phyloP scores from a whole-genome alignment of 768 basidiomycete species.

The Lactifluus pinguis region DNA sequence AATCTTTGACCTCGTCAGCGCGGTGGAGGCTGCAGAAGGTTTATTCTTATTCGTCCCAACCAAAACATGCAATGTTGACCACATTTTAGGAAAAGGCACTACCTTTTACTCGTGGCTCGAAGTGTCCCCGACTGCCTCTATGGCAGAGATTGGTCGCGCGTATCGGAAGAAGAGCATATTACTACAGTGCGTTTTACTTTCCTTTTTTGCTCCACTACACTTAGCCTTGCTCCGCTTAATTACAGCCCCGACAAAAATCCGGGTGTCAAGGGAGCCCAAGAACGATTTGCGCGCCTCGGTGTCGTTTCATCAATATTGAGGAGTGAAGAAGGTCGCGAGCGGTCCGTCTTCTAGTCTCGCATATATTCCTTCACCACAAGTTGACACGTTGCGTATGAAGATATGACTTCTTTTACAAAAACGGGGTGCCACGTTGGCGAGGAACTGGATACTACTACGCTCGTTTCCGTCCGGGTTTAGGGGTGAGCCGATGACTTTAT shows the following conservation, averaged over 20 bases:
- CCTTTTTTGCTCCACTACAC: not conserved
- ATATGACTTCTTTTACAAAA: slow-evolving; percentile 94
- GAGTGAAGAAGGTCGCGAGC: slow-evolving; percentile 61
- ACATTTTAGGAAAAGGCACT: slow-evolving; percentile 62
- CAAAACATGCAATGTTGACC: not conserved
- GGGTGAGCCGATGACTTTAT: slow-evolving; percentile 32
- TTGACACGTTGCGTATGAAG: slow-evolving; percentile 29
- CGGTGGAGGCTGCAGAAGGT: slow-evolving; percentile 75
- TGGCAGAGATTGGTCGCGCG: slow-evolving; percentile 74
- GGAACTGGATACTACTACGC: slow-evolving; percentile 96
- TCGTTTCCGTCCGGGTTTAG: slow-evolving; percentile 88
- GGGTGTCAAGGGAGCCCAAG: slow-evolving; percentile 68
- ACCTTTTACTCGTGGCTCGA: slow-evolving; percentile 94
- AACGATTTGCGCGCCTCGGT: slow-evolving; percentile 87
- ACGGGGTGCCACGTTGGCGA: slow-evolving; percentile 94
- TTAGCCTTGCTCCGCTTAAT: not conserved
- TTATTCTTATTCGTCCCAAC: slow-evolving; percentile 9
- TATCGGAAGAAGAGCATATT: slow-evolving; percentile 87
- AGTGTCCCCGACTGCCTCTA: slow-evolving; percentile 62
- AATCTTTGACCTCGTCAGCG: slow-evolving; percentile 88
- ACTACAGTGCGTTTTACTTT: slow-evolving; percentile 60
- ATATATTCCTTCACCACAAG: not conserved
- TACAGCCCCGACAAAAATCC: slow-evolving; percentile 93
- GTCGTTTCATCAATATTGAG: slow-evolving; percentile 77
- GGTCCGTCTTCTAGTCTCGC: slow-evolving; percentile 36